These are phyloP conservation scores for Diplogelasinospora grovesii DNA, from an alignment of 495 filamentous ascomycete species.

Conservation along the genomic window DNA sequence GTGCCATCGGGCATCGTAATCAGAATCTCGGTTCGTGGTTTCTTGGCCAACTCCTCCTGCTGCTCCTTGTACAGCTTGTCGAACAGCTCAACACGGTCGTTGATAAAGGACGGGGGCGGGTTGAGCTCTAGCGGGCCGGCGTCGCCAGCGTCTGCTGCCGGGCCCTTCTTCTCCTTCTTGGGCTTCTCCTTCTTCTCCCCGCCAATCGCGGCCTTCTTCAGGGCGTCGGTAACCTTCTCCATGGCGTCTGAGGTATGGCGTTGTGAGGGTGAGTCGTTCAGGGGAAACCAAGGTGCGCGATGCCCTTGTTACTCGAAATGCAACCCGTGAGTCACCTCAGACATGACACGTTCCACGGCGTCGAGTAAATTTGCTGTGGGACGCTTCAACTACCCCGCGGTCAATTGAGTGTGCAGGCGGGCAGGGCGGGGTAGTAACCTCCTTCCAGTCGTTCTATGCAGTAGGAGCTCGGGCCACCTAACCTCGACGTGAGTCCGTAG, in stretches of 20 bases:
- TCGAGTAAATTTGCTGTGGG: slow-evolving; percentile 18
- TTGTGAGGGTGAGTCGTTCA: no score
- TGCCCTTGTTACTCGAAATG: slow-evolving; percentile 16
- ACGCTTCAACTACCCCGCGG: slow-evolving; percentile 2
- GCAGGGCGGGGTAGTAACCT: no score
- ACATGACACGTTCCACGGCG: slow-evolving; percentile 8
- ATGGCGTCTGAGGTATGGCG: slow-evolving; percentile 13
- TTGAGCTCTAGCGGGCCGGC: slow-evolving; percentile 49
- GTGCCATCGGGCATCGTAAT: slow-evolving; percentile 60
- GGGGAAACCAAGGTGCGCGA: no score
- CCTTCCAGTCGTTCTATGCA: no score
- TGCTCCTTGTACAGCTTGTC: slow-evolving; percentile 78
- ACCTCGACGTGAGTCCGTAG: no score
- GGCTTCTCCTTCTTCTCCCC: slow-evolving; percentile 28
- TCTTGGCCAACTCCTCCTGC: slow-evolving; percentile 62
- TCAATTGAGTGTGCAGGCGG: slow-evolving; percentile 1
- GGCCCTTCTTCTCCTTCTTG: slow-evolving; percentile 38
- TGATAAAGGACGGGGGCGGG: slow-evolving; percentile 70
- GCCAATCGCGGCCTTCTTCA: slow-evolving; percentile 27
- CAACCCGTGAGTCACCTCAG: slow-evolving; percentile 22
- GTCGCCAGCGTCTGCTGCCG: slow-evolving; percentile 28
- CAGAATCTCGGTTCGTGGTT: slow-evolving; percentile 58
- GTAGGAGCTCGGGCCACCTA: slow-evolving; percentile 2
- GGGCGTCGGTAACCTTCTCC: slow-evolving; percentile 28
- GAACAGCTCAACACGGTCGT: slow-evolving; percentile 79